Conservation (phyloP, 2,329 filamentous ascomycete species). For the Claviceps sp. region DNA sequence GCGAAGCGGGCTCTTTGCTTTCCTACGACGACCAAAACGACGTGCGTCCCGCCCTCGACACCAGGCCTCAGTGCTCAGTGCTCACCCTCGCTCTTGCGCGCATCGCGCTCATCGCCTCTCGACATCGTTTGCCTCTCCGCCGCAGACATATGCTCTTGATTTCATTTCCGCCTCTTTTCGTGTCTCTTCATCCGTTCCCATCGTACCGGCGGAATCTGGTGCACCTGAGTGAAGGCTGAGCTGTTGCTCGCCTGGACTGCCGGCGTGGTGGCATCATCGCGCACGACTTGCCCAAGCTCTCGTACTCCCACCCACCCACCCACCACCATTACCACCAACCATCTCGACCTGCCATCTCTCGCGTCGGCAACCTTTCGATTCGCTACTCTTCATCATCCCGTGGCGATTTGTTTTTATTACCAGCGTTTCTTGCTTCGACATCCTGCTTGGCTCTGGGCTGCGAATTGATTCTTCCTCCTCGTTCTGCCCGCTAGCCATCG, state of each 20-base stretch:
- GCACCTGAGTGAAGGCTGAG: not conserved
- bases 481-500: not conserved
- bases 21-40: not conserved
- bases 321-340: not conserved
- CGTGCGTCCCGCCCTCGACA: conserved; percentile 6
- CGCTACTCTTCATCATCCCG: not conserved
- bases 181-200: not conserved
- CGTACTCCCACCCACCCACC: not conserved
- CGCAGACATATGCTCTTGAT: not conserved
- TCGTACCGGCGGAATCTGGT: not conserved
- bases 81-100: conserved; percentile 4
- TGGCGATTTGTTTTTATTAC: not conserved
- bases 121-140: not conserved
- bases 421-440: not conserved
- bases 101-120: not conserved
- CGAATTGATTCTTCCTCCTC: not conserved
- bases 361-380: not conserved
- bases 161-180: not conserved
- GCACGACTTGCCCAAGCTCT: not conserved
- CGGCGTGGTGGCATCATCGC: conserved; percentile 3
- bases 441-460: not conserved
- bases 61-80: conserved; percentile 4
- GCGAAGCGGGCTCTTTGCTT: not conserved
- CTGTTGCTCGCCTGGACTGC: conserved; percentile 1
- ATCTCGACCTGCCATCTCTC: conserved; percentile 2